Conservation (phyloP, 139 green algal genomes). For the Chlamydomonas incerta region DNA sequence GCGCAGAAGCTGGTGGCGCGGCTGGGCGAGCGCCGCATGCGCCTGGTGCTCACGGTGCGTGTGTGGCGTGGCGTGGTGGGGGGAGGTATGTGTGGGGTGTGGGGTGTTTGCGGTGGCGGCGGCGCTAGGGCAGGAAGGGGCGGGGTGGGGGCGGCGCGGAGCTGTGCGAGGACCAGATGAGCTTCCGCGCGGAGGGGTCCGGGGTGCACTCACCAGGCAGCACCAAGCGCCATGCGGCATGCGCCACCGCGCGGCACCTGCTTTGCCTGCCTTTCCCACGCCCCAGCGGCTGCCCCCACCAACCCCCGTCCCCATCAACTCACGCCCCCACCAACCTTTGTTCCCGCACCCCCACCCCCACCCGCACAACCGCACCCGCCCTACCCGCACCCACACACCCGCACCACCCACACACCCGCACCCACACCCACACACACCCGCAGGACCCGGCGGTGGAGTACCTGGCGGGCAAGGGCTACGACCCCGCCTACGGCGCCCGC, state of each 20-base stretch:
- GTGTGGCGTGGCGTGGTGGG: not conserved
- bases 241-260: too few relatives aligned
- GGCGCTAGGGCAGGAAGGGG: not conserved
- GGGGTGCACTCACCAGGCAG: too few relatives aligned
- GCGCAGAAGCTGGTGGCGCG: constrained; percentile 65
- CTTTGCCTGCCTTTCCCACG: too few relatives aligned
- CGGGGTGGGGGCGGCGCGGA: not conserved
- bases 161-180: not conserved
- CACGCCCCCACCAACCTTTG: not conserved
- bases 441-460: constrained; percentile 77
- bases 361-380: too few relatives aligned
- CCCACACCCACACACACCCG: not conserved
- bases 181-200: too few relatives aligned
- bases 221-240: too few relatives aligned
- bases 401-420: not conserved
- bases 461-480: constrained; percentile 85
- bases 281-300: too few relatives aligned
- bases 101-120: not conserved
- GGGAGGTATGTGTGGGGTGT: constrained; percentile 3
- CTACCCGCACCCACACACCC: too few relatives aligned
- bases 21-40: constrained; percentile 91
- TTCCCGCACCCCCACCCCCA: not conserved
- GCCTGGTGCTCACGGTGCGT: constrained; percentile 68
- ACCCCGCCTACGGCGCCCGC: constrained; percentile 94
- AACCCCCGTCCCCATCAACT: not conserved